These are phyloP conservation scores for Endogone sp. DNA, from an alignment of 192 early-diverging fungal genomes.

Conservation along the genomic window DNA sequence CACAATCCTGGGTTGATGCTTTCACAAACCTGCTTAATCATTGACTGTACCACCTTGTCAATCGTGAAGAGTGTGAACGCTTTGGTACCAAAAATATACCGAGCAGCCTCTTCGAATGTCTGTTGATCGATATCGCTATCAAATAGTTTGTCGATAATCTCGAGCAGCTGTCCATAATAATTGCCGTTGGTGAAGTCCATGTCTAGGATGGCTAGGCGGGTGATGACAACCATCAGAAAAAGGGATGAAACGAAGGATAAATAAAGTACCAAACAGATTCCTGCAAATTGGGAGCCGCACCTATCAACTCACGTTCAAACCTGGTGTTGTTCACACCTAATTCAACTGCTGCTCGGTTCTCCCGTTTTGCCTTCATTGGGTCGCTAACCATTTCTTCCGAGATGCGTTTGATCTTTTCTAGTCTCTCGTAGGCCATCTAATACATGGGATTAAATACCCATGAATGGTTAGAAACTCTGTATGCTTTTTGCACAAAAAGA, in stretches of 20 bases:
- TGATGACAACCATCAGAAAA: no score
- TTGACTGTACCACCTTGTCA: constrained; percentile 78
- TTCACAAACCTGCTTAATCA: constrained; percentile 79
- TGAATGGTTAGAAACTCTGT: no score
- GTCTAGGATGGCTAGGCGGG: constrained; percentile 27
- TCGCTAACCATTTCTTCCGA: constrained; percentile 52
- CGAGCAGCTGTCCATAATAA: constrained; percentile 76
- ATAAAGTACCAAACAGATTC: background rate
- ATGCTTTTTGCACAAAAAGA: background rate
- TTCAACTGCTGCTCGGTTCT: constrained; percentile 56
- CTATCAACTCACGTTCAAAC: constrained; percentile 42
- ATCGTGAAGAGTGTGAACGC: constrained; percentile 88
- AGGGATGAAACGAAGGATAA: background rate
- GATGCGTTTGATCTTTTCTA: constrained; percentile 75
- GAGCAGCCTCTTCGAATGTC: constrained; percentile 83
- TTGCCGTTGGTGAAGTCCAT: constrained; percentile 58
- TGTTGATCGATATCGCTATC: constrained; percentile 75
- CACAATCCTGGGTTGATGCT: background rate
- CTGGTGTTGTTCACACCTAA: constrained; percentile 46
- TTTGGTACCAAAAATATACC: constrained; percentile 84
- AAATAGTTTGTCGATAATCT: constrained; percentile 71
- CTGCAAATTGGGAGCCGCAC: background rate
- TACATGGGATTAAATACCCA: constrained; percentile 6
- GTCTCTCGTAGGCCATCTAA: constrained; percentile 82
- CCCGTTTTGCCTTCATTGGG: constrained; percentile 46